These are phyloP conservation scores for Colletotrichum costaricense DNA, from an alignment of 2,329 filamentous ascomycete species.

Conservation along the genomic window DNA sequence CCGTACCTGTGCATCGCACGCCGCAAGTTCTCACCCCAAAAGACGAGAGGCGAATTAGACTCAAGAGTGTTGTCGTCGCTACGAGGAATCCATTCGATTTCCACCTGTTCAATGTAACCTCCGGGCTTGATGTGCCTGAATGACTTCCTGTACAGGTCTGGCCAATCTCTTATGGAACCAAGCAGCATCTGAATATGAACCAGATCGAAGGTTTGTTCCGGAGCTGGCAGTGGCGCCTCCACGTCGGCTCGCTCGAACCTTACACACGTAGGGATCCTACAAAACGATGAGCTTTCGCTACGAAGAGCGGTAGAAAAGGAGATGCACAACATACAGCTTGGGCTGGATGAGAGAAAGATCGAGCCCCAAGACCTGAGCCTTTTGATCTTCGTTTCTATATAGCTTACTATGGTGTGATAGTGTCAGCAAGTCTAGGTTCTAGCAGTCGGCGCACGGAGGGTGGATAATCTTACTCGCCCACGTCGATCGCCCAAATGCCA, in stretches of 20 bases:
- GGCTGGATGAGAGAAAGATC: constrained; percentile 55
- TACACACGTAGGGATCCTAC: constrained; percentile 77
- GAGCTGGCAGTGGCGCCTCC: constrained; percentile 74
- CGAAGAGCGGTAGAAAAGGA: not conserved
- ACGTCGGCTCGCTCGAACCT: constrained; percentile 80
- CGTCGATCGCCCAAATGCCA: constrained; percentile 90
- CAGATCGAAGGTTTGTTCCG: constrained; percentile 75
- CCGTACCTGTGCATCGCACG: constrained; percentile 74
- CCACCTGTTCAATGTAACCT: constrained; percentile 87
- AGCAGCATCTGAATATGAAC: constrained; percentile 85
- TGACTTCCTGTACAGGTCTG: constrained; percentile 74
- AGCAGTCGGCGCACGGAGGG: not conserved
- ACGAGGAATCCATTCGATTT: constrained; percentile 84
- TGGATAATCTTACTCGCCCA: constrained; percentile 73
- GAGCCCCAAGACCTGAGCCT: constrained; percentile 49
- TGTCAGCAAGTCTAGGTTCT: constrained; percentile 50
- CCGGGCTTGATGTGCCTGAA: constrained; percentile 76
- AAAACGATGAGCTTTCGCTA: constrained; percentile 21
- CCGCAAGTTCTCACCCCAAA: constrained; percentile 78
- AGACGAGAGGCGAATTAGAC: constrained; percentile 65
- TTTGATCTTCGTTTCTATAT: constrained; percentile 24
- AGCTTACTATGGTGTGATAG: not conserved
- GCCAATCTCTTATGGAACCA: constrained; percentile 84
- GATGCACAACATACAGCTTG: constrained; percentile 51
- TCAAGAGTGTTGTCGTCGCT: constrained; percentile 75